Percentiles rank a stretch among this genome's conserved stretches.
These are phyloP conservation scores for Cryptococcus jaspeensis DNA, from an alignment of 1,284 basidiomycete genomes.

Conservation along the genomic window DNA sequence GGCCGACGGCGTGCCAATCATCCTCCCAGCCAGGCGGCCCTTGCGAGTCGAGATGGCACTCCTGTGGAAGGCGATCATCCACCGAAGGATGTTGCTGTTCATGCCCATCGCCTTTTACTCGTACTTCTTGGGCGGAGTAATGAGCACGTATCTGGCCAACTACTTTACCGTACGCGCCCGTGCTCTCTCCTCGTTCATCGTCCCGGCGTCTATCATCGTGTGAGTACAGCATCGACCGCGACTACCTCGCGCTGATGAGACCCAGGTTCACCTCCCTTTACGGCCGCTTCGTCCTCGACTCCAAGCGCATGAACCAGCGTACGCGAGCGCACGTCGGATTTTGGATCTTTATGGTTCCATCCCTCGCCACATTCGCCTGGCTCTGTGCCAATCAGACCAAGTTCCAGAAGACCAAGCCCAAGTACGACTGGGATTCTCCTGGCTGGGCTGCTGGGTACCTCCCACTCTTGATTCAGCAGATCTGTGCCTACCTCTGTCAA, in stretches of 20 bases:
- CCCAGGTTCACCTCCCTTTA: constrained; percentile 7
- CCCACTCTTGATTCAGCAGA: constrained; percentile 20
- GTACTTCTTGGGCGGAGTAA: constrained; percentile 27
- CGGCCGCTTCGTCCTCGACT: constrained; percentile 12
- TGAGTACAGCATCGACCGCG: too few species aligned
- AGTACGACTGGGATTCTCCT: constrained; percentile 24
- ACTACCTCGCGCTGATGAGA: too few species aligned
- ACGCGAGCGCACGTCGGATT: constrained; percentile 9
- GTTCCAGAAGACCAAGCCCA: constrained; percentile 7
- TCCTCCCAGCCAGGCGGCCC: constrained; percentile 15
- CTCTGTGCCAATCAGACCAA: constrained; percentile 11
- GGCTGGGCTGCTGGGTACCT: constrained; percentile 26
- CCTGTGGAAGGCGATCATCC: constrained; percentile 10
- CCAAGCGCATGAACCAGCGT: constrained; percentile 7
- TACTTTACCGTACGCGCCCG: constrained; percentile 36
- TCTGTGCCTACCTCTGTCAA: constrained; percentile 19
- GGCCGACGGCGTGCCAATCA: constrained; percentile 29
- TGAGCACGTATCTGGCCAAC: constrained; percentile 29
- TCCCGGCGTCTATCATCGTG: constrained; percentile 6
- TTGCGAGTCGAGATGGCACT: constrained; percentile 20
- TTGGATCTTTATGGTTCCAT: constrained; percentile 12
- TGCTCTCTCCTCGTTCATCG: constrained; percentile 27
- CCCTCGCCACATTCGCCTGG: constrained; percentile 23
- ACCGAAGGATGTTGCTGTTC: constrained; percentile 15
- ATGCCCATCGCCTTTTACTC: constrained; percentile 28